Conservation (phyloP, 1,284 basidiomycete species). For the Cryptococcus sp. region DNA sequence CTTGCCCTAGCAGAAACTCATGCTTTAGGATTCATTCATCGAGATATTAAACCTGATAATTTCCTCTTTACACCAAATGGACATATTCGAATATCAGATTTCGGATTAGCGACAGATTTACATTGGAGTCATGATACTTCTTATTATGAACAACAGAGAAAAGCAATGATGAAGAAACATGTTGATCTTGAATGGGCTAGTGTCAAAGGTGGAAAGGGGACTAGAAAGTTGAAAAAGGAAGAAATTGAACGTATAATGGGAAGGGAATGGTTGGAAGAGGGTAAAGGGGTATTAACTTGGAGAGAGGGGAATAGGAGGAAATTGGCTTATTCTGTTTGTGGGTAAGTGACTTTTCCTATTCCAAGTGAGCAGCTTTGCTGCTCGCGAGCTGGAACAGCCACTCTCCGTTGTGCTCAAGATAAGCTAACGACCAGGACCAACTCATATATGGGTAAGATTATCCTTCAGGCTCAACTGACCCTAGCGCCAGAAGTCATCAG, state of each 20-base stretch:
- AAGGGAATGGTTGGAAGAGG: conserved; percentile 60
- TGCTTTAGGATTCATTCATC: conserved; percentile 90
- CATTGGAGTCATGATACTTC: conserved; percentile 75
- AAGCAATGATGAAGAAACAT: conserved; percentile 82
- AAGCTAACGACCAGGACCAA: conserved; percentile 58
- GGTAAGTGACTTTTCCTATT: conserved; percentile 52
- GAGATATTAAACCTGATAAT: conserved; percentile 96
- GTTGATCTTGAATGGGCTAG: conserved; percentile 80
- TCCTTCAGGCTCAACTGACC: conserved; percentile 21
- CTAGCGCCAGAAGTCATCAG: conserved; percentile 93
- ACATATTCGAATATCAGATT: conserved; percentile 92
- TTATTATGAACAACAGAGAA: conserved; percentile 91
- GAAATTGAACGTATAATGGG: conserved; percentile 77
- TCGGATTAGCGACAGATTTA: conserved; percentile 74
- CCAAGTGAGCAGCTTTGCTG: no score
- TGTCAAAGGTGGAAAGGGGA: conserved; percentile 46
- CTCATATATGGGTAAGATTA: conserved; percentile 69
- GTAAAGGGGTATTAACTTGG: conserved; percentile 79
- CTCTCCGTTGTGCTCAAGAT: no score
- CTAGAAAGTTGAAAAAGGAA: conserved; percentile 68
- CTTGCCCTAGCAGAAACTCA: conserved; percentile 93
- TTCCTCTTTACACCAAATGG: conserved; percentile 90
- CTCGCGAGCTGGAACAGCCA: no score
- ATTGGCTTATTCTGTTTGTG: conserved; percentile 84
- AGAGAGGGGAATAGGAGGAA: conserved; percentile 86